Base-by-base conservation (phyloP, 768 basidiomycete genomes). In the Scleroderma bovista region DNA sequence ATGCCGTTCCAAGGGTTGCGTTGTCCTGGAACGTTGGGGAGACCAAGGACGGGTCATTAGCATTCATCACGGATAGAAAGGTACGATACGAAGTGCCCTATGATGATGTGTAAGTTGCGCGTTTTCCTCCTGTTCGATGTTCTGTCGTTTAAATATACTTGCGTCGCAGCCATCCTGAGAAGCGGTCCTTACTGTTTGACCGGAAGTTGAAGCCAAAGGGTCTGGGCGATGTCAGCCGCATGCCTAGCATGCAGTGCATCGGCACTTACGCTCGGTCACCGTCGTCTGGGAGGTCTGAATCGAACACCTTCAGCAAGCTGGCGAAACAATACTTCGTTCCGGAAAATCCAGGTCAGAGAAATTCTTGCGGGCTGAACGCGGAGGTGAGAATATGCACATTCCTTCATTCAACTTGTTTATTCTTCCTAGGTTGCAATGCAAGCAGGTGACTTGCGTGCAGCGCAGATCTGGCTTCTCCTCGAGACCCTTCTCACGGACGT, bases 391-490 rank as follows among this genome's bases (percentile, higher is more conserved):
- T 42, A 17, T 9, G 6, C 36, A 43, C 15, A 19, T 23, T 36
- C 3, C 34, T n/a, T 15, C 2, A 23, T 20, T 31, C 29, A 23
- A n/a, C 31, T 26, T 20, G 23, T 29, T 31, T 19, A 16, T 49
- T 15, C 42, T 22, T 12, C 4, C 12, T 50, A 86, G 83, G 66
- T 74, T 39, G 88, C 89, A 7, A 63, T 79, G n/a, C 68, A 77
- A 48, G 81, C 72, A 9, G 80, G 80, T 19, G 76, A 79, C 51
- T 59, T 72, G 23, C 69, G 75, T 4, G 76, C 77, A 3, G 82
- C 81, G 1, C 84, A 88, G 56, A 72, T 73, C 2, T 92, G 89
- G 89, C 56, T 79, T 9, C 65, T 91, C 2, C 63, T 92, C 17
- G 75, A 71, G 12, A 79, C 80, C 15, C 72, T 83, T 3, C 65